Conservation (phyloP, 2,329 filamentous ascomycete species). For the Diaporthe destruens region DNA sequence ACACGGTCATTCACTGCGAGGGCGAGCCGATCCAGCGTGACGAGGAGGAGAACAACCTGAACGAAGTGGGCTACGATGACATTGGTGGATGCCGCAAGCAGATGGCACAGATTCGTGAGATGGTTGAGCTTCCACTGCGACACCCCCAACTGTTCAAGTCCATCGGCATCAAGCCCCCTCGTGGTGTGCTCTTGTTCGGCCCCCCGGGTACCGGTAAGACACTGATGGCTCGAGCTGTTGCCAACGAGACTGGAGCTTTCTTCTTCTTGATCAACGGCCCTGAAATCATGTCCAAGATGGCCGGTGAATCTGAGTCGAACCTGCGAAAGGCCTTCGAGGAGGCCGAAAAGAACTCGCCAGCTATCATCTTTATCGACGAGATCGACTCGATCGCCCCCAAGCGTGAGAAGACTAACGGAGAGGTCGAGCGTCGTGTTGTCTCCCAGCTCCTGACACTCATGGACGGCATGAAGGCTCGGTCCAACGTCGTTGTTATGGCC, state of each 20-base stretch:
- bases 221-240: conserved; percentile 97
- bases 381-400: conserved; percentile 99
- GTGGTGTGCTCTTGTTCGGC: conserved; percentile 96
- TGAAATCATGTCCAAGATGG: conserved; percentile 99
- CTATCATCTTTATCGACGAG: conserved; percentile 99
- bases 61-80: conserved; percentile 98
- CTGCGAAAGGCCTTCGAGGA: conserved; percentile 99
- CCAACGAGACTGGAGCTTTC: conserved; percentile 98
- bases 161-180: conserved; percentile 99
- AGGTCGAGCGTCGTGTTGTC: conserved; percentile 98
- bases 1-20: conserved; percentile 99
- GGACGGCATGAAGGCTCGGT: conserved; percentile 99
- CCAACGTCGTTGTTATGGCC: conserved; percentile 98
- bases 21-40: conserved; percentile 96
- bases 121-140: conserved; percentile 95
- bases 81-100: conserved; percentile 99
- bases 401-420: conserved; percentile 99
- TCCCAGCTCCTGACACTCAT: conserved; percentile 96
- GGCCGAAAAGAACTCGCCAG: conserved; percentile 98
- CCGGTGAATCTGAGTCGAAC: conserved; percentile 98
- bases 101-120: conserved; percentile 99
- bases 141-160: conserved; percentile 99
- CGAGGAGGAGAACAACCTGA: conserved; percentile 98
- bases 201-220: conserved; percentile 99
- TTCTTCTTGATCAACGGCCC: conserved; percentile 99